phyloP scores from a whole-genome alignment of 2,329 filamentous ascomycete species.

The Hypocrella siamensis region DNA sequence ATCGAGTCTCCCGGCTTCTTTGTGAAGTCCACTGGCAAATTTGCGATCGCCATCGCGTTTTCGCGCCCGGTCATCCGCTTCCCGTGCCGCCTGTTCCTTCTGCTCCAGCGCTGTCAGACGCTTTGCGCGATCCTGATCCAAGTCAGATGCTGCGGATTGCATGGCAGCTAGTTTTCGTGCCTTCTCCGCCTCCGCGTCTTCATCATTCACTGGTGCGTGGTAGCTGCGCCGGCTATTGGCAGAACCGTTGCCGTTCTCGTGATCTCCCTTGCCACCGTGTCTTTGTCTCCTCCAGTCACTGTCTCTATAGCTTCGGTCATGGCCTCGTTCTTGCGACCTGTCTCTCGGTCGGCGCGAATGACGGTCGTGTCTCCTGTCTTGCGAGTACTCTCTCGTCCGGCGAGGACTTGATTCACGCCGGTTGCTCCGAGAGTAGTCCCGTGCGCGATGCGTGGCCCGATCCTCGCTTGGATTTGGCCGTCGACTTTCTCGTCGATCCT shows the following conservation, averaged over 20 bases:
- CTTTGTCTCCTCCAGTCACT: background rate
- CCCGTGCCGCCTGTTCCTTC: constrained; percentile 45
- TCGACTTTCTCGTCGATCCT: too few relatives aligned
- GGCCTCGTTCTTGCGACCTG: background rate
- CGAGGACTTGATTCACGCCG: too few relatives aligned
- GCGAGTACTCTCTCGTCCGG: too few relatives aligned
- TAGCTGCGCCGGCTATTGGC: too few relatives aligned
- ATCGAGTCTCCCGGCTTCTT: constrained; percentile 35
- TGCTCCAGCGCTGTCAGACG: constrained; percentile 52
- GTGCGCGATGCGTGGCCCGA: too few relatives aligned
- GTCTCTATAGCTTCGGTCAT: background rate
- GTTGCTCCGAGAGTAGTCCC: too few relatives aligned
- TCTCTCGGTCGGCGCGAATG: constrained; percentile 4
- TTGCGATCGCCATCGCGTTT: constrained; percentile 47
- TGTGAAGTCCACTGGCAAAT: constrained; percentile 49
- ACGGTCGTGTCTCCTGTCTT: too few relatives aligned
- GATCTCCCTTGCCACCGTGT: background rate
- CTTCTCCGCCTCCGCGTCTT: constrained; percentile 36
- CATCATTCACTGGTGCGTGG: too few relatives aligned
- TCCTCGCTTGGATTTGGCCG: too few relatives aligned
- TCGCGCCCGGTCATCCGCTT: constrained; percentile 51
- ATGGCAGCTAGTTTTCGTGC: constrained; percentile 56
- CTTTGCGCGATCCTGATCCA: constrained; percentile 55
- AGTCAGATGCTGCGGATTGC: constrained; percentile 52
- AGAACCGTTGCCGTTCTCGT: background rate